A percentile compares a stretch with the other conserved stretches of the same genome.
Evolutionary conservation across 2,329 filamentous ascomycete genomes (phyloP).

Genomic region (Aureobasidium sp.): DNA sequence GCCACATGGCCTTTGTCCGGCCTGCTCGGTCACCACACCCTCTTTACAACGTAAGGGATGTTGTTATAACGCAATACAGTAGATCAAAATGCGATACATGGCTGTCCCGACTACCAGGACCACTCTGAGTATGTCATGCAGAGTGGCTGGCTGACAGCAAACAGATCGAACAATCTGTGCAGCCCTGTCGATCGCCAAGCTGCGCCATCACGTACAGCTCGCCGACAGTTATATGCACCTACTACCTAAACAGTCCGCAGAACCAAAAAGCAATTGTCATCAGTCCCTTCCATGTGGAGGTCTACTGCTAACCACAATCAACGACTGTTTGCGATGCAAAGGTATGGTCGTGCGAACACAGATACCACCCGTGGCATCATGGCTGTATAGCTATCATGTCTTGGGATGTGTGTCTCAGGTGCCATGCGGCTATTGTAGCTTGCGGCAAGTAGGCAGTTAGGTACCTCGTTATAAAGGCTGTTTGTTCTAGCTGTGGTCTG

Average conservation of each 20-base stretch:
- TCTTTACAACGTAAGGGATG: neutral
- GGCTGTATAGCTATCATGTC: neutral
- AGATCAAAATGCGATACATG: neutral
- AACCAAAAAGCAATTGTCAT: neutral
- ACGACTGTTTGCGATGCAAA: neutral
- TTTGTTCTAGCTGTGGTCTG: neutral
- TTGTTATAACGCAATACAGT: neutral
- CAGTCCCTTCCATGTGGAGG: neutral
- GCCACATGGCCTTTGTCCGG: neutral
- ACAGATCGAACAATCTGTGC: slow-evolving; percentile 1
- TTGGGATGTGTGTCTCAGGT: neutral
- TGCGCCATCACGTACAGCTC: neutral
- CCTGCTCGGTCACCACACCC: neutral
- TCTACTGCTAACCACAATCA: neutral
- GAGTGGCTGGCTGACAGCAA: slow-evolving; percentile 11
- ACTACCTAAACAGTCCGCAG: neutral
- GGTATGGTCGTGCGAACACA: neutral
- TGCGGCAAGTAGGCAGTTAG: neutral
- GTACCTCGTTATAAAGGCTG: neutral
- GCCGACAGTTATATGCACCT: neutral
- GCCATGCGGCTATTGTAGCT: neutral
- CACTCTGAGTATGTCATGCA: slow-evolving; percentile 4
- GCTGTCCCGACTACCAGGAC: neutral
- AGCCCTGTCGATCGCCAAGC: neutral
- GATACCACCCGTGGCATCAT: neutral